A percentile compares a stretch with the other conserved stretches of the same genome.
Evolutionary conservation across 345 rosid genomes (phyloP).

Genomic region (Eutrema yunnanense): DNA sequence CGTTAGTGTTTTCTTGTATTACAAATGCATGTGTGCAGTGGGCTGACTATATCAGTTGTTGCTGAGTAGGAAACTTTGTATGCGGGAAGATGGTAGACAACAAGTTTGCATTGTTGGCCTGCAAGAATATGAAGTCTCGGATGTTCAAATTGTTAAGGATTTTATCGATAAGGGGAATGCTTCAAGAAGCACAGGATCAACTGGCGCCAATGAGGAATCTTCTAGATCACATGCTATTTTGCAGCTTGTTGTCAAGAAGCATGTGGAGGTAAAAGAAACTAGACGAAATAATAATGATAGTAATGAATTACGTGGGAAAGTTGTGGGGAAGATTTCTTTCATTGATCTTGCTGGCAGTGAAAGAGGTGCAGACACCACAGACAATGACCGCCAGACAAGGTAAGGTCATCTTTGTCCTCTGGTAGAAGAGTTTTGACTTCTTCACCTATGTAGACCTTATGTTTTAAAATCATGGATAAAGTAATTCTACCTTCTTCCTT

Average conservation of each 20-base stretch:
- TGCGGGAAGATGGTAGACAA: constrained; percentile 99
- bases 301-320: constrained; percentile 73
- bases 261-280: constrained; percentile 72
- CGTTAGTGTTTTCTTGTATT: neutral
- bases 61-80: constrained; percentile 73
- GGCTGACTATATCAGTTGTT: constrained; percentile 17
- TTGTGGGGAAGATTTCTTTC: constrained; percentile 94
- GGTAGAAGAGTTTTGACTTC: neutral
- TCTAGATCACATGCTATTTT: constrained; percentile 98
- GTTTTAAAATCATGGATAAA: neutral
- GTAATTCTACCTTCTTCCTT: neutral
- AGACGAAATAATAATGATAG: constrained; percentile 72
- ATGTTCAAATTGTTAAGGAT: constrained; percentile 91
- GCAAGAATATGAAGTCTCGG: constrained; percentile 97
- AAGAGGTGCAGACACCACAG: constrained; percentile 98
- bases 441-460: neutral
- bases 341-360: constrained; percentile 99
- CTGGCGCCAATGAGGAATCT: constrained; percentile 98
- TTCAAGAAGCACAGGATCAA: constrained; percentile 94
- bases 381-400: constrained; percentile 98
- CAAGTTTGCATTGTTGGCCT: constrained; percentile 98
- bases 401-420: constrained; percentile 21
- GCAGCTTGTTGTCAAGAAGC: constrained; percentile 90
- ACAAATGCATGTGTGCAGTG: neutral
- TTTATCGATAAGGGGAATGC: constrained; percentile 90